Conservation (phyloP, 2,329 filamentous ascomycete genomes). For the Westerdykella ornata region DNA sequence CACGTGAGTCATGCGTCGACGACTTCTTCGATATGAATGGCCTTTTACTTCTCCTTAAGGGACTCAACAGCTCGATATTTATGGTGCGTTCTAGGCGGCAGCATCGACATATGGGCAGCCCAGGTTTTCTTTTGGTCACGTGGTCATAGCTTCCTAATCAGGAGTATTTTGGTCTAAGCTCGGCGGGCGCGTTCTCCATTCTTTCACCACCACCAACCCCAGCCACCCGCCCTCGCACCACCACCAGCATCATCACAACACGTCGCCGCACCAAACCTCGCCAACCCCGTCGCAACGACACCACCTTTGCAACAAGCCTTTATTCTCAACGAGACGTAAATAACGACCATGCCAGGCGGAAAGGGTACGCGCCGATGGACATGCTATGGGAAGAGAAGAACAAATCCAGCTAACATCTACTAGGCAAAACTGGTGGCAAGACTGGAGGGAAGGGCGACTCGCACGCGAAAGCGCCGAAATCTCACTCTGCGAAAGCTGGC, state of each 20-base stretch:
- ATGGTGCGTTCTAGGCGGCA: no score
- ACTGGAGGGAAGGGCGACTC: constrained; percentile 73
- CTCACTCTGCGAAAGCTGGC: constrained; percentile 87
- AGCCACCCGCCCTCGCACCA: constrained; percentile 20
- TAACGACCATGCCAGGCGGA: constrained; percentile 63
- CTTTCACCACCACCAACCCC: constrained; percentile 25
- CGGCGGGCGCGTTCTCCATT: constrained; percentile 6
- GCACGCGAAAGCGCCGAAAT: constrained; percentile 83
- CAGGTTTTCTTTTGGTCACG: no score
- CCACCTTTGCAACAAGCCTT: constrained; percentile 20
- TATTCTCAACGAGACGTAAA: constrained; percentile 16
- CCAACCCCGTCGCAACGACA: constrained; percentile 27
- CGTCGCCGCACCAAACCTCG: constrained; percentile 16
- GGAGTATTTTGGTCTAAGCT: neutral
- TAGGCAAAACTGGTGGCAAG: constrained; percentile 68
- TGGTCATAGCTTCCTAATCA: no score
- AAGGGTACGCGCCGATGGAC: constrained; percentile 67
- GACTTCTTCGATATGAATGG: no score
- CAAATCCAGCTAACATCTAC: constrained; percentile 1
- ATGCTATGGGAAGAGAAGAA: neutral
- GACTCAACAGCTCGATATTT: no score
- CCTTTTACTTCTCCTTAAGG: no score
- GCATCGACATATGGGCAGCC: no score
- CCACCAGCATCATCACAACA: constrained; percentile 27
- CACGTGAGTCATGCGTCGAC: no score